Evolutionary conservation across 148 eudicot genomes (phyloP).

Genomic region (Beta vulgaris): DNA sequence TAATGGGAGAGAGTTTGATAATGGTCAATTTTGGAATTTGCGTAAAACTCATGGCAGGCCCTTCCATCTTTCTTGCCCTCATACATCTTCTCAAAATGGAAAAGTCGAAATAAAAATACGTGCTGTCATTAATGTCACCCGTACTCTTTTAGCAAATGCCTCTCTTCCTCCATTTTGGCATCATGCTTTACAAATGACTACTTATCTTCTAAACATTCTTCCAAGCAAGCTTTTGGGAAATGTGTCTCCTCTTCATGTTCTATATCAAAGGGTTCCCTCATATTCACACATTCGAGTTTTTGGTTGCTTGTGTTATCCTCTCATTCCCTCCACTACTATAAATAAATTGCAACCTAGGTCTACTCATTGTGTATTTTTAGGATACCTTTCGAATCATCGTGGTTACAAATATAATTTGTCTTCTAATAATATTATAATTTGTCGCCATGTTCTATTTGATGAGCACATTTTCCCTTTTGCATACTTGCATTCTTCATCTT

Average conservation of each 20-base stretch:
- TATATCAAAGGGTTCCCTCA: not conserved
- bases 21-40: not conserved
- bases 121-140: too few relatives aligned
- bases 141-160: too few relatives aligned
- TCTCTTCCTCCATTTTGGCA: not conserved
- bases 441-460: not conserved
- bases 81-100: not conserved
- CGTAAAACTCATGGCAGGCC: not conserved
- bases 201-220: not conserved
- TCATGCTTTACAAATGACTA: not conserved
- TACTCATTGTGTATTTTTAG: too few relatives aligned
- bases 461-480: not conserved
- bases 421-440: too few relatives aligned
- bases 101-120: constrained; percentile 12
- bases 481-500: not conserved
- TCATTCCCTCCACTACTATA: too few relatives aligned
- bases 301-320: not conserved
- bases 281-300: not conserved
- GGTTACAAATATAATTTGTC: not conserved
- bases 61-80: not conserved
- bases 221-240: not conserved
- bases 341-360: too few relatives aligned
- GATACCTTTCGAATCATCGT: not conserved
- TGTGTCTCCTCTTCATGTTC: not conserved
- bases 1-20: too few relatives aligned